Evolutionary conservation across 306 rosid species (phyloP), one percentile per base, ranked within the genome.

Genomic region (Prosopis cineraria): DNA sequence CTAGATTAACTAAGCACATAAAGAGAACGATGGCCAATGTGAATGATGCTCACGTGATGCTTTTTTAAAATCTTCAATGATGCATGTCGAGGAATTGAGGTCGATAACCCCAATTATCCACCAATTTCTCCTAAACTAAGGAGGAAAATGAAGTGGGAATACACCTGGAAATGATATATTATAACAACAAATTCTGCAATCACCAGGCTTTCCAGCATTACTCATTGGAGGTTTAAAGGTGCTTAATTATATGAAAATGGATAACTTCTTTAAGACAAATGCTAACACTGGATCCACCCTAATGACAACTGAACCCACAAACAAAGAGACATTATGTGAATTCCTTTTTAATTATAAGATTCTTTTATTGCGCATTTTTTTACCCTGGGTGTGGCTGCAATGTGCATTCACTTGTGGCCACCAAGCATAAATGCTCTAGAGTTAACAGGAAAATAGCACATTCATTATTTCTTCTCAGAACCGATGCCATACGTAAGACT

Each of bases 111-210:
- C 44, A 31, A 43, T 76, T 62, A 50, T 76, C 43, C 7, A 29
- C 55, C 59, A n/a, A 25, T 70, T 40, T 53, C 66, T 30, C 75
- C 27, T 59, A 37, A 68, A 75, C 17, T 31, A 41, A 44, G 30
- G 13, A 43, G 48, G 65, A 33, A 74, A 66, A 66, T 6, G 79
- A 73, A 65, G 66, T 58, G 66, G 72, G 13, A 66, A 73, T 33
- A 36, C 44, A 56, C 0, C 16, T 29, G 62, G 70, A 80, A 73
- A 44, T 24, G 53, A 56, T 55, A 58, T 27, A 74, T 25, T 50
- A 74, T 25, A 24, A 43, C 37, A 5, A 20, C 75, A 74, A 68
- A 69, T 34, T 68, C 66, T 24, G 33, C 33, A 53, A 22, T 53
- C 63, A 56, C 19, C 6, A 47, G 55, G 24, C 55, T 56, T 16